Evolutionary conservation across 2,329 filamentous ascomycete genomes (phyloP).

Genomic region (Trichothecium sympodiale): DNA sequence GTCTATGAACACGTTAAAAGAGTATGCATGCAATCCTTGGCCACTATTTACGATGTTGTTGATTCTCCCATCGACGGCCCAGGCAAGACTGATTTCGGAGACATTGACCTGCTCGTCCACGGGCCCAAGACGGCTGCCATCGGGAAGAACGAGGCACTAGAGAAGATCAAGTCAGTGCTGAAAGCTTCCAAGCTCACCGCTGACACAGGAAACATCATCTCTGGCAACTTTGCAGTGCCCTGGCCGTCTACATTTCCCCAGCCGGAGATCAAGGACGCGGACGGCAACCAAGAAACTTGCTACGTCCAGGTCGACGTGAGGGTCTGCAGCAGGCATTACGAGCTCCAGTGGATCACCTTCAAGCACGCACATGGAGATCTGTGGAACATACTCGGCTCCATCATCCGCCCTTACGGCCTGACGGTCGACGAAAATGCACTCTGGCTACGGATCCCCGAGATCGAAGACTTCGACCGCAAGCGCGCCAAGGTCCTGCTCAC

Average conservation of each 20-base stretch:
- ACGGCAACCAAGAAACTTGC: background rate
- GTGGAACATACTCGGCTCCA: conserved; percentile 53
- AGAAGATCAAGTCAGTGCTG: conserved; percentile 21
- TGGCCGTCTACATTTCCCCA: conserved; percentile 29
- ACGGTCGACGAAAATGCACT: conserved; percentile 53
- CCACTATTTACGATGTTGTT: conserved; percentile 40
- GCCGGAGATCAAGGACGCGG: background rate
- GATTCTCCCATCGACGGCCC: conserved; percentile 57
- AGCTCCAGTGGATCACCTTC: conserved; percentile 54
- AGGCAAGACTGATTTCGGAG: conserved; percentile 56
- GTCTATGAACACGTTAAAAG: conserved; percentile 44
- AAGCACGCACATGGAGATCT: conserved; percentile 62
- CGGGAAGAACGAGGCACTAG: conserved; percentile 17
- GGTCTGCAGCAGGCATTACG: conserved; percentile 29
- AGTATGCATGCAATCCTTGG: conserved; percentile 33
- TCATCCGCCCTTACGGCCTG: conserved; percentile 54
- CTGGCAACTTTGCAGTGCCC: conserved; percentile 41
- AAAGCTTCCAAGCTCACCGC: conserved; percentile 29
- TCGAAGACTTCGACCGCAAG: conserved; percentile 48
- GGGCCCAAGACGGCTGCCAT: conserved; percentile 12
- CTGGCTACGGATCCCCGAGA: conserved; percentile 54
- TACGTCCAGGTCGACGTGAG: conserved; percentile 55
- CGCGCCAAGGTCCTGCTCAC: conserved; percentile 50
- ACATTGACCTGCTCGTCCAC: conserved; percentile 59
- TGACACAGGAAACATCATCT: conserved; percentile 12